Evolutionary conservation across 2,329 filamentous ascomycete genomes (phyloP), one percentile per base, ranked within the genome.

Genomic region (Aureobasidium vineae): DNA sequence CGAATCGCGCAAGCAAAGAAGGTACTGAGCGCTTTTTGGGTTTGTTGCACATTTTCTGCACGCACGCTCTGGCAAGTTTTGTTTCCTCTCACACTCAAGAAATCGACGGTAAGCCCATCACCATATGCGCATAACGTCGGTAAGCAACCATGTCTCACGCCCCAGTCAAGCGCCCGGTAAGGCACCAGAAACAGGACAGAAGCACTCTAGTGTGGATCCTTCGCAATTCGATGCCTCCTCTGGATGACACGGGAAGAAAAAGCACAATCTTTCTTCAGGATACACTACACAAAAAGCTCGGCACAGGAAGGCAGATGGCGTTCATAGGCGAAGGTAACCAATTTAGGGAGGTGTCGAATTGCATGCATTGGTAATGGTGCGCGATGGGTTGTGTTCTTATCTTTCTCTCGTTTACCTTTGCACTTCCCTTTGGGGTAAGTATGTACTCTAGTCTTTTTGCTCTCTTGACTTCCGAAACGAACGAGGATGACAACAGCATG

Each of bases 1-100:
- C 75, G 93, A 97, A 77, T 81, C 83, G 60, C 83, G 86, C 71
- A 82, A 81, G 72, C 83, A 85, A 75, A 81, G 86, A 74, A 81
- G 86, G 74, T 88, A 88, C 75, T 87, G 78, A 77, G 66, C 54
- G 36, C 38, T 13, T n/a, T 26, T 38, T 45, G 49, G 61, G 50
- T 65, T 56, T 65, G 61, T 65, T 65, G 31, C 40, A 38, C 13
- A 21, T 40, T 65, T 21, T 45, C 31, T 45, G 15, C 31, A 26
- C 19, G 43, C 38, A 26, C 52, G 52, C 33, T 10, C 33, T 26
- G 23, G 33, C 45, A 52, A 7, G 28, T 33, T 47, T 40, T n/a
- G 8, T n/a, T 47, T 4, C 41, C 19, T 43, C 31, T 21, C 28
- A n/a, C 38, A n/a, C 23, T 56, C 49, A 36, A 56, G 31, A 23